These are phyloP conservation scores for Parascedosporium putredinis DNA, from an alignment of 2,329 filamentous ascomycete genomes.

Conservation along the genomic window DNA sequence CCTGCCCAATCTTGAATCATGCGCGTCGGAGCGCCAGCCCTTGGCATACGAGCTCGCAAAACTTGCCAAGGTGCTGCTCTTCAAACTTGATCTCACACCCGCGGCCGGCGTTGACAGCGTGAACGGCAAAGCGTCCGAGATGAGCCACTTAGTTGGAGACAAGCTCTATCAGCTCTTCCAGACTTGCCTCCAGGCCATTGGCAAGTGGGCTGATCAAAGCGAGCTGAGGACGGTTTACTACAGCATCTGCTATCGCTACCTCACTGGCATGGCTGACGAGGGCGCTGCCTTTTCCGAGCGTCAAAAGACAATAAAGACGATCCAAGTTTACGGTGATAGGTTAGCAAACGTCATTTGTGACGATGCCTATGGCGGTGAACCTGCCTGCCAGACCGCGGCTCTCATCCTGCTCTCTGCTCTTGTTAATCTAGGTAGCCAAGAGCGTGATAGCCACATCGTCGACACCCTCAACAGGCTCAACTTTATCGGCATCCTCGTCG, in stretches of 20 bases:
- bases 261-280: constrained; percentile 56
- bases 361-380: constrained; percentile 78
- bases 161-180: constrained; percentile 89
- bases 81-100: constrained; percentile 52
- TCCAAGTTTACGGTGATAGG: constrained; percentile 58
- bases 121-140: constrained; percentile 28
- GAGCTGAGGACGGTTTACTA: constrained; percentile 78
- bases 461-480: constrained; percentile 77
- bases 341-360: constrained; percentile 84
- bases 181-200: constrained; percentile 68
- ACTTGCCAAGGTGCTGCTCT: constrained; percentile 62
- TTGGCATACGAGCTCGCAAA: constrained; percentile 69
- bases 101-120: constrained; percentile 22
- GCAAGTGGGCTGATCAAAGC: constrained; percentile 59
- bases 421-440: constrained; percentile 60
- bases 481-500: constrained; percentile 81
- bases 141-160: constrained; percentile 71
- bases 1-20: constrained; percentile 74
- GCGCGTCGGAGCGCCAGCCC: constrained; percentile 55
- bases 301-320: constrained; percentile 60
- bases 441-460: constrained; percentile 64
- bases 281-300: constrained; percentile 34
- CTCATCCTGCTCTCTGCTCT: constrained; percentile 74
- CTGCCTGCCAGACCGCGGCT: constrained; percentile 73
- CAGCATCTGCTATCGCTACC: constrained; percentile 79